phyloP scores from a whole-genome alignment of 768 basidiomycete genomes.

The Pleurotus ostreatus region DNA sequence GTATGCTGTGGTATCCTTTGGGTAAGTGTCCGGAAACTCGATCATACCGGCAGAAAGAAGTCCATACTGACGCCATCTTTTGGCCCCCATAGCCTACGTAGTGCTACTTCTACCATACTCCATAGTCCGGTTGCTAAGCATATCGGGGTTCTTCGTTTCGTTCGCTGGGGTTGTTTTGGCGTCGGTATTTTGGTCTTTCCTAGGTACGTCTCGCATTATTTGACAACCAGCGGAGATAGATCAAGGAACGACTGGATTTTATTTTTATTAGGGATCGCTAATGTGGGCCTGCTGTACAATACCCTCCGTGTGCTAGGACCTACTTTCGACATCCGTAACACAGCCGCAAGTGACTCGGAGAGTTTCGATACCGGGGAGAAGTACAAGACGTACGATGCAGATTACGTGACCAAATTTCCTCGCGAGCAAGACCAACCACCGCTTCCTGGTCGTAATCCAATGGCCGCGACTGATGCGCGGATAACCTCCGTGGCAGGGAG shows the following conservation, averaged over 20 bases:
- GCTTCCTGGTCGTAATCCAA: constrained; percentile 3
- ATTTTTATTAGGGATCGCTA: constrained; percentile 46
- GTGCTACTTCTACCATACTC: constrained; percentile 57
- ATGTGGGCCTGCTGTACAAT: constrained; percentile 65
- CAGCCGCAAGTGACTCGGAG: constrained; percentile 24
- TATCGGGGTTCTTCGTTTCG: constrained; percentile 47
- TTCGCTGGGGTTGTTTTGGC: constrained; percentile 45
- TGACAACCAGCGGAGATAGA: too few relatives aligned
- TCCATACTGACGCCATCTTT: constrained; percentile 37
- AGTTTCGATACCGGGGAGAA: constrained; percentile 21
- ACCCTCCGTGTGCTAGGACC: constrained; percentile 60
- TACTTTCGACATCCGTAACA: constrained; percentile 35
- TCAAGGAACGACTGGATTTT: too few relatives aligned
- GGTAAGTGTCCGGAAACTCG: neutral
- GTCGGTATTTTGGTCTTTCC: constrained; percentile 43
- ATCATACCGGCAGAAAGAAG: constrained; percentile 22
- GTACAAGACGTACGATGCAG: neutral
- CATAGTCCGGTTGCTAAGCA: constrained; percentile 41
- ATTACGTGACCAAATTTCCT: neutral
- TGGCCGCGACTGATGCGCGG: constrained; percentile 11
- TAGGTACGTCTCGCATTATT: constrained; percentile 37
- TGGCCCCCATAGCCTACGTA: constrained; percentile 46
- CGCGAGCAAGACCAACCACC: neutral
- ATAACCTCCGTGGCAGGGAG: neutral
- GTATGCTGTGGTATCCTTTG: constrained; percentile 62